phyloP scores from a whole-genome alignment of 108 stramenopile genomes.

The Phaeodactylum tricornutum region DNA sequence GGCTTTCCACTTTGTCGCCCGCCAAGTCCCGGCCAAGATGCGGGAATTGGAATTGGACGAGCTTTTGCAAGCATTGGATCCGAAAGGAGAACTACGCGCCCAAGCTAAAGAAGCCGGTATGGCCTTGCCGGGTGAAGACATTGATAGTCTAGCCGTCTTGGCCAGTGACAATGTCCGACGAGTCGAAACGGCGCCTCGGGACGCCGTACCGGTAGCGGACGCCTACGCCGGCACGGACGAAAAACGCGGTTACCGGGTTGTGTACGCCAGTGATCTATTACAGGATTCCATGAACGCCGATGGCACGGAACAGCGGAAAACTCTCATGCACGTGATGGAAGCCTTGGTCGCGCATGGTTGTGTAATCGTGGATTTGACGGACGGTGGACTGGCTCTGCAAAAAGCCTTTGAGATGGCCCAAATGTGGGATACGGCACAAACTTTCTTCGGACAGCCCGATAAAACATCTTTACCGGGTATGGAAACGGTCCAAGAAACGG shows the following conservation, averaged over 20 bases:
- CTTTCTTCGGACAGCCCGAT: conserved; percentile 37
- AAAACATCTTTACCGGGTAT: conserved; percentile 31
- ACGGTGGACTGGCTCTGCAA: conserved; percentile 38
- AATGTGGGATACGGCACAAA: conserved; percentile 55
- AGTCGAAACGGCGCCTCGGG: conserved; percentile 39
- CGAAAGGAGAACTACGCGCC: conserved; percentile 50
- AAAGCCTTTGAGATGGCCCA: conserved; percentile 32
- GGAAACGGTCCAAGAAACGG: conserved; percentile 37
- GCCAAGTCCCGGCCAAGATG: conserved; percentile 58
- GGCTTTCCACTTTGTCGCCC: conserved; percentile 65
- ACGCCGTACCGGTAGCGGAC: conserved; percentile 24
- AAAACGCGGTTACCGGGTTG: conserved; percentile 57
- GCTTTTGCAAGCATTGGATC: conserved; percentile 58
- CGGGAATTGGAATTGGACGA: conserved; percentile 50
- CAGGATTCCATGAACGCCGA: conserved; percentile 32
- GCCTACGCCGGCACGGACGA: conserved; percentile 37
- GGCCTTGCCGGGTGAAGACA: conserved; percentile 33
- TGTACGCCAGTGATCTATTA: conserved; percentile 40
- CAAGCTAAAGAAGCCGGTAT: conserved; percentile 39
- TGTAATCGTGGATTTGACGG: conserved; percentile 69
- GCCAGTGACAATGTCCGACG: conserved; percentile 38
- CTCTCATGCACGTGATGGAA: conserved; percentile 80
- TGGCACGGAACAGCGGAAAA: conserved; percentile 48
- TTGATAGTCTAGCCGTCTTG: conserved; percentile 40
- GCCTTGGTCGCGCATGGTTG: conserved; percentile 70